Evolutionary conservation across 805 yeast species (phyloP).

Genomic region (Zygoascus bituminiphila): DNA sequence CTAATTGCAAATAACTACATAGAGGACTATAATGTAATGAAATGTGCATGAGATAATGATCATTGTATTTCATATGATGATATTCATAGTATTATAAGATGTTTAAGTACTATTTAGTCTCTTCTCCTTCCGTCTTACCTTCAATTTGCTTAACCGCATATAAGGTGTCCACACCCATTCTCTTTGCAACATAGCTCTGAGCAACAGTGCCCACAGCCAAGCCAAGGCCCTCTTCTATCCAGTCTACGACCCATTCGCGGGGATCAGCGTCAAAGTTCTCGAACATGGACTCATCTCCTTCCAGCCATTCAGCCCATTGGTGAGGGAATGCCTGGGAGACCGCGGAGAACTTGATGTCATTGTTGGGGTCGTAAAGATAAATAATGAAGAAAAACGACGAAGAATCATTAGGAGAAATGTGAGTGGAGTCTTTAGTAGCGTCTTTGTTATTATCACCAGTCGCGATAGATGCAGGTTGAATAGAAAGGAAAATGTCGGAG

Average conservation of each 20-base stretch:
- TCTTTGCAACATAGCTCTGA: slow-evolving; percentile 78
- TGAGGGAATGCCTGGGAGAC: slow-evolving; percentile 86
- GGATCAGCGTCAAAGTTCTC: slow-evolving; percentile 54
- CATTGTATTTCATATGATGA: too few relatives aligned
- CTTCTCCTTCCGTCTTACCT: slow-evolving; percentile 1
- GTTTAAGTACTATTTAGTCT: neutral
- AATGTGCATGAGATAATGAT: too few relatives aligned
- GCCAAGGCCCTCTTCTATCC: slow-evolving; percentile 73
- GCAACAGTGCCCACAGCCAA: slow-evolving; percentile 80
- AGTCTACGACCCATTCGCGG: slow-evolving; percentile 70
- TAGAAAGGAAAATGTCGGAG: slow-evolving; percentile 63
- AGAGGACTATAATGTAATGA: too few relatives aligned
- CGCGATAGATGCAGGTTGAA: slow-evolving; percentile 49
- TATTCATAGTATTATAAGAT: neutral
- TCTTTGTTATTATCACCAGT: slow-evolving; percentile 20
- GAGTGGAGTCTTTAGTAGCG: slow-evolving; percentile 2
- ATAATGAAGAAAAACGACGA: slow-evolving; percentile 65
- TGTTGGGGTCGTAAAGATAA: slow-evolving; percentile 68
- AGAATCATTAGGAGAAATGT: slow-evolving; percentile 30
- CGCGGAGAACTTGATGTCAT: slow-evolving; percentile 62
- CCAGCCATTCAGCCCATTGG: slow-evolving; percentile 93
- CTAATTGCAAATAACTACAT: too few relatives aligned
- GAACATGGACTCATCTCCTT: slow-evolving; percentile 30
- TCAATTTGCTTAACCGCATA: slow-evolving; percentile 5
- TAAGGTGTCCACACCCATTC: slow-evolving; percentile 57